Evolutionary conservation across 768 basidiomycete genomes (phyloP).

Genomic region (Dioszegia hungarica): DNA sequence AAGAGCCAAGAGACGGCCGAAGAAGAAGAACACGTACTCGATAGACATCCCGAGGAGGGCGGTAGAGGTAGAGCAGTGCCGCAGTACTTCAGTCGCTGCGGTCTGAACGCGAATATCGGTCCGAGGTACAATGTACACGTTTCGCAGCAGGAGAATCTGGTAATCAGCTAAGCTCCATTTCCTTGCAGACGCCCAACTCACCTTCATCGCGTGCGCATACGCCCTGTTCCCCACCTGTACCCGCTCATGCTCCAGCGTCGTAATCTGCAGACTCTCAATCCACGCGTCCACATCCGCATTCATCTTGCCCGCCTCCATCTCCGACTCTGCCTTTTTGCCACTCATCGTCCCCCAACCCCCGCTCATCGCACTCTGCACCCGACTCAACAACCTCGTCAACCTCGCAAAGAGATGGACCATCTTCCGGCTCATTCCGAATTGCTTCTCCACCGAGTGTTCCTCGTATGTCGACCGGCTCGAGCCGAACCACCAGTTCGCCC

Average conservation of each 20-base stretch:
- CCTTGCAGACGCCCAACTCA: slow-evolving; percentile 11
- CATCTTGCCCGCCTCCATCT: slow-evolving; percentile 26
- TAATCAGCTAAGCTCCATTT: neutral
- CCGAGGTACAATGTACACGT: slow-evolving; percentile 32
- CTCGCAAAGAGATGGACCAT: slow-evolving; percentile 44
- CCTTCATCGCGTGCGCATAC: slow-evolving; percentile 47
- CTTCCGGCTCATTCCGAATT: slow-evolving; percentile 51
- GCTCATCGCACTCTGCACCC: slow-evolving; percentile 5
- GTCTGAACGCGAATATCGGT: slow-evolving; percentile 34
- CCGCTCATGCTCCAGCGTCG: slow-evolving; percentile 42
- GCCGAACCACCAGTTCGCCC: slow-evolving; percentile 52
- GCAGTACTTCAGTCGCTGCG: slow-evolving; percentile 37
- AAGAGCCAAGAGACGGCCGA: neutral
- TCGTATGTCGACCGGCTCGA: slow-evolving; percentile 47
- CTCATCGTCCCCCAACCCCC: neutral
- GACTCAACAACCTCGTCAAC: slow-evolving; percentile 30
- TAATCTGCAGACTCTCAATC: slow-evolving; percentile 37
- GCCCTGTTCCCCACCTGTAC: slow-evolving; percentile 44
- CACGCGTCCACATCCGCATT: slow-evolving; percentile 40
- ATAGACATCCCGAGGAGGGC: slow-evolving; percentile 45
- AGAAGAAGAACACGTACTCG: slow-evolving; percentile 27
- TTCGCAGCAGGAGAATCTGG: slow-evolving; percentile 41
- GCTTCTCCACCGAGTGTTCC: slow-evolving; percentile 53
- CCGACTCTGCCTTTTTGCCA: slow-evolving; percentile 1
- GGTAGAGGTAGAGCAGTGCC: slow-evolving; percentile 41